phyloP scores from a whole-genome alignment of 257 asterid species.

The Schizonepeta tenuifolia region DNA sequence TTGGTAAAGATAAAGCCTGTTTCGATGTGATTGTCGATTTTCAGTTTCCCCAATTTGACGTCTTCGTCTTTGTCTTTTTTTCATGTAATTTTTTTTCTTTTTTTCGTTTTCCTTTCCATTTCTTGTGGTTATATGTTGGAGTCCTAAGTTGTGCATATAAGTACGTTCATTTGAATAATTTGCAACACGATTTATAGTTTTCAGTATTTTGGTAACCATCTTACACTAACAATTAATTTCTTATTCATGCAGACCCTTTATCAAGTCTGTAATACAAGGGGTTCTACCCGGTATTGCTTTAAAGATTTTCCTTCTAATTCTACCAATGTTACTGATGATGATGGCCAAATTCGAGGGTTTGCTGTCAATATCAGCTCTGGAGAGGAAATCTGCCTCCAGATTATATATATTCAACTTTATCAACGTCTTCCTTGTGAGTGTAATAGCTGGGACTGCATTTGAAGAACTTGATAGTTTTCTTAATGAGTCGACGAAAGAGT shows the following conservation, averaged over 20 bases:
- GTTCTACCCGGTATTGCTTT: constrained; percentile 95
- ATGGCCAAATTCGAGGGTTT: constrained; percentile 96
- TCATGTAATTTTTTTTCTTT: too few relatives aligned
- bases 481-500: constrained; percentile 73
- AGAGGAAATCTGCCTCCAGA: constrained; percentile 79
- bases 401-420: constrained; percentile 78
- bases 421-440: constrained; percentile 85
- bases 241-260: constrained; percentile 58
- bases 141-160: background rate
- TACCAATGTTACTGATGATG: constrained; percentile 82
- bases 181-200: background rate
- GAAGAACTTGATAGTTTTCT: constrained; percentile 75
- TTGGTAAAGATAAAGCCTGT: too few relatives aligned
- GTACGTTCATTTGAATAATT: background rate
- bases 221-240: background rate
- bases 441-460: constrained; percentile 88
- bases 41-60: too few relatives aligned
- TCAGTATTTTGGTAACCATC: background rate
- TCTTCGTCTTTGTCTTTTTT: too few relatives aligned
- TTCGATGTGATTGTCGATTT: too few relatives aligned
- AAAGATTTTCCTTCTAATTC: constrained; percentile 88
- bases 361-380: constrained; percentile 72
- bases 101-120: background rate
- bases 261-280: constrained; percentile 94
- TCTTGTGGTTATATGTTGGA: background rate